Conservation (phyloP, 345 rosid species). For the Firmiana major region DNA sequence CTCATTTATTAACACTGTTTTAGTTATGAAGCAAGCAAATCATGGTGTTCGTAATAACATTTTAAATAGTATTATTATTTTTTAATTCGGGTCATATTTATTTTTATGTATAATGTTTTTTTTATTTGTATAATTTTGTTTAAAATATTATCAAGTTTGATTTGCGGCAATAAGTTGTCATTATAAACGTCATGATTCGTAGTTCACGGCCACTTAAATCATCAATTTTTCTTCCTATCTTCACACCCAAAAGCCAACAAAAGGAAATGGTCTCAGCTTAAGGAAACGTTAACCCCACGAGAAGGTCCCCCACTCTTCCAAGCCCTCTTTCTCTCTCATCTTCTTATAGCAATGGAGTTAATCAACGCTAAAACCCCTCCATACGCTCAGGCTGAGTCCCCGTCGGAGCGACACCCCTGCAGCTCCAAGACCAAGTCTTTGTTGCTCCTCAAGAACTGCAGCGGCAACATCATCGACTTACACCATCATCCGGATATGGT, state of each 20-base stretch:
- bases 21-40: neutral
- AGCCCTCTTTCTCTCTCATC: neutral
- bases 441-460: constrained; percentile 6
- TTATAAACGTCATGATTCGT: neutral
- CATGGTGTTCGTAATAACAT: no score
- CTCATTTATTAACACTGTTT: neutral
- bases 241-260: neutral
- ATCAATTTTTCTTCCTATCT: neutral
- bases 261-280: neutral
- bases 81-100: no score
- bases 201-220: neutral
- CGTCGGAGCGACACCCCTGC: neutral
- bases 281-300: constrained; percentile 6
- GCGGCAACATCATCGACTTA: neutral
- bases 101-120: no score
- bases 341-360: constrained; percentile 19
- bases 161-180: neutral
- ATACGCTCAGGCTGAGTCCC: constrained; percentile 15
- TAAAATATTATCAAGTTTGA: no score
- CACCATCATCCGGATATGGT: constrained; percentile 23
- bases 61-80: no score
- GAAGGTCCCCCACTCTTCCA: neutral
- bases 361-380: constrained; percentile 9
- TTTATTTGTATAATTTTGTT: no score
- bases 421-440: constrained; percentile 1